Percentiles rank a stretch among this genome's conserved stretches.
These are phyloP conservation scores for Eimeria maxima DNA, from an alignment of 169 alveolate genomes.

Conservation along the genomic window DNA sequence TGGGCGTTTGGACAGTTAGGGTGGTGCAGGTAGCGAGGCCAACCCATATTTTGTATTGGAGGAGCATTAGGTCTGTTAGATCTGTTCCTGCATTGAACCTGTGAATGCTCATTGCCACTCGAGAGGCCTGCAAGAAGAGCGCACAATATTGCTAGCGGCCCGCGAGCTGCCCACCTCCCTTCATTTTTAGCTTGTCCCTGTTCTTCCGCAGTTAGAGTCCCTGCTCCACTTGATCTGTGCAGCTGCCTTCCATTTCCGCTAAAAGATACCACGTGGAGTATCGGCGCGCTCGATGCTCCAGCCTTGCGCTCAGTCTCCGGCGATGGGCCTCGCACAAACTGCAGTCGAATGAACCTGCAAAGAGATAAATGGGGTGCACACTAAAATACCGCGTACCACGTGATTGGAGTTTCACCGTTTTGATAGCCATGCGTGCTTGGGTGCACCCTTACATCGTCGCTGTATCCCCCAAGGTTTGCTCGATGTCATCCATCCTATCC, in stretches of 20 bases:
- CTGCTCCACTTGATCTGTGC: not conserved
- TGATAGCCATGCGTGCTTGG: not conserved
- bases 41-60: not conserved
- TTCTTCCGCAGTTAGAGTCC: not conserved
- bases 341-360: constrained; percentile 62
- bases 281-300: not conserved
- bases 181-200: not conserved
- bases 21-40: constrained; percentile 58
- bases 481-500: constrained; percentile 42
- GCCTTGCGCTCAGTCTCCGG: not conserved
- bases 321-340: not conserved
- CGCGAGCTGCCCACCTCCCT: constrained; percentile 43
- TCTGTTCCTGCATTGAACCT: not conserved
- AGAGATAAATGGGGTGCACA: not conserved
- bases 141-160: constrained; percentile 64
- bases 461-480: not conserved
- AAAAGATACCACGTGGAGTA: constrained; percentile 11
- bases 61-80: no score
- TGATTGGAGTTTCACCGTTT: no score
- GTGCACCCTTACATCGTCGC: constrained; percentile 36
- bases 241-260: constrained; percentile 43
- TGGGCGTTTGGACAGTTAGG: constrained; percentile 25
- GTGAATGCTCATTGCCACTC: not conserved
- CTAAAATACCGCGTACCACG: no score
- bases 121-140: constrained; percentile 46